Evolutionary conservation across 108 stramenopile species (phyloP).

Genomic region (Tribonema minus): DNA sequence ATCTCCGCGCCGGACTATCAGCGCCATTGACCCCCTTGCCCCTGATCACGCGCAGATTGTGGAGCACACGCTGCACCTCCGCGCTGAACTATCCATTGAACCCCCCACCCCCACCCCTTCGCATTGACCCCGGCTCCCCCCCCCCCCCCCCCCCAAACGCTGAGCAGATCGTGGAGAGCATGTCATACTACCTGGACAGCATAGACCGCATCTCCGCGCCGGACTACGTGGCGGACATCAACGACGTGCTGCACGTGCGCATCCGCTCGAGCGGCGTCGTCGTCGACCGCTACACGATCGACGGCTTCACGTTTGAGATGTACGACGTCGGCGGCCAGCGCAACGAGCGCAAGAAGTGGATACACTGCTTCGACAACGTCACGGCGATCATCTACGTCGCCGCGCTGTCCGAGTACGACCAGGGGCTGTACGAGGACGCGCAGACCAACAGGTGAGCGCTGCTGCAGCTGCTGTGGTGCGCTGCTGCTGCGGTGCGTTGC

Average conservation of each 20-base stretch:
- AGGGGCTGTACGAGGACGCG: conserved; percentile 70
- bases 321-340: conserved; percentile 72
- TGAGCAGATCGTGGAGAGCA: conserved; percentile 69
- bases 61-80: too few relatives aligned
- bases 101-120: too few relatives aligned
- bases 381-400: conserved; percentile 97
- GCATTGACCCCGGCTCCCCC: too few relatives aligned
- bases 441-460: conserved; percentile 13
- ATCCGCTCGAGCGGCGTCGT: conserved; percentile 60
- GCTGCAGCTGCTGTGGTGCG: too few relatives aligned
- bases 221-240: conserved; percentile 56
- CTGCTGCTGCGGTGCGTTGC: too few relatives aligned
- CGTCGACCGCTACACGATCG: conserved; percentile 53
- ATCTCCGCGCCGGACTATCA: conserved; percentile 60
- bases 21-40: too few relatives aligned
- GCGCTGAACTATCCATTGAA: too few relatives aligned
- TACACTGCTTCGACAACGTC: conserved; percentile 77
- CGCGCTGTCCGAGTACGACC: conserved; percentile 90
- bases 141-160: too few relatives aligned
- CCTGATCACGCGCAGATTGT: too few relatives aligned
- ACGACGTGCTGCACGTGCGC: conserved; percentile 55
- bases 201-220: conserved; percentile 63
- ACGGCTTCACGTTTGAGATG: conserved; percentile 80
- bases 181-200: conserved; percentile 69
- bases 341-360: too few relatives aligned